phyloP scores from a whole-genome alignment of 2,329 filamentous ascomycete genomes.

The Chaetomiaceae sp. region DNA sequence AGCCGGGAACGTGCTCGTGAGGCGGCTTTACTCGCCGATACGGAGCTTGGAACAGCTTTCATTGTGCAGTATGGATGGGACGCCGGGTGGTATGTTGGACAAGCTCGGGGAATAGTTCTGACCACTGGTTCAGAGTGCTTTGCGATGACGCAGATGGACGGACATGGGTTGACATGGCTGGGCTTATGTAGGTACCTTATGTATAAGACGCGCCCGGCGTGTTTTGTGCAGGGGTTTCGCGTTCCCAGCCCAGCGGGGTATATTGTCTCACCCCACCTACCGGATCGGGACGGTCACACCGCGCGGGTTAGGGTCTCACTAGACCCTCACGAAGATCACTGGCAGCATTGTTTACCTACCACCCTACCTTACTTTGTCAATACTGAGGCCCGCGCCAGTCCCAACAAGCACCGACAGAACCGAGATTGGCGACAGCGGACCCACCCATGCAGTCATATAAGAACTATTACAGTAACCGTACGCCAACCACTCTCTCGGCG shows the following conservation, averaged over 20 bases:
- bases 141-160: not conserved
- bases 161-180: too few species aligned
- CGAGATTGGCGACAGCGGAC: too few species aligned
- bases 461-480: too few species aligned
- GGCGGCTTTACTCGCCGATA: not conserved
- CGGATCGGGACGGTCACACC: not conserved
- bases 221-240: conserved; percentile 3
- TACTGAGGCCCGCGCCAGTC: too few species aligned
- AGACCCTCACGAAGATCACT: too few species aligned
- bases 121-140: not conserved
- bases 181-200: too few species aligned
- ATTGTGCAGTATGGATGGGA: not conserved
- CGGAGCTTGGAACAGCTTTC: not conserved
- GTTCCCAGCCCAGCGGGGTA: not conserved
- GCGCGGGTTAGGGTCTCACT: not conserved
- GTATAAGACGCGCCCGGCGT: conserved; percentile 1
- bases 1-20: not conserved
- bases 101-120: not conserved
- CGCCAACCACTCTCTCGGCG: too few species aligned
- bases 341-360: not conserved
- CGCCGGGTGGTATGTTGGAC: not conserved
- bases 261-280: not conserved
- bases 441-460: too few species aligned
- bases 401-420: too few species aligned
- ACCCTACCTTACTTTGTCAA: too few species aligned